Conservation (phyloP, 2,329 filamentous ascomycete species). For the Chrysosporium queenslandicum region DNA sequence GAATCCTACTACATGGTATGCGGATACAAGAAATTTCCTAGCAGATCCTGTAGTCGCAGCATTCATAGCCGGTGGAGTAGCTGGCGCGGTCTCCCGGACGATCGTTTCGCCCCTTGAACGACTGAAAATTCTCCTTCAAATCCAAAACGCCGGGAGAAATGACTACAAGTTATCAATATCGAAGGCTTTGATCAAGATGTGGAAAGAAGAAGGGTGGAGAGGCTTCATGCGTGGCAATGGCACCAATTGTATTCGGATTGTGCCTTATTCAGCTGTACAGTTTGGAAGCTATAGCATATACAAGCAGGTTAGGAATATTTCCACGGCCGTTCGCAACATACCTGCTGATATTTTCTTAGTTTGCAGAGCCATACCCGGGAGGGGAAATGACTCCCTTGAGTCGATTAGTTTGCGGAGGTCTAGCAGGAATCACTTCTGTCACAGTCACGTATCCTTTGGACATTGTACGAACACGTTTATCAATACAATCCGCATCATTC, state of each 20-base stretch:
- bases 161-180: constrained; percentile 90
- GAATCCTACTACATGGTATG: constrained; percentile 1
- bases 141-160: constrained; percentile 79
- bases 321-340: neutral
- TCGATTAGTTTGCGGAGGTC: constrained; percentile 77
- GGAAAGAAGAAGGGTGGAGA: constrained; percentile 90
- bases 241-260: constrained; percentile 95
- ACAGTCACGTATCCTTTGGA: constrained; percentile 92
- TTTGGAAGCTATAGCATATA: constrained; percentile 98
- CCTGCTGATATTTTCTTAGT: constrained; percentile 10
- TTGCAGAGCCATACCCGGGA: constrained; percentile 56
- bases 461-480: constrained; percentile 89
- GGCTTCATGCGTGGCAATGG: constrained; percentile 98
- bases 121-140: constrained; percentile 94
- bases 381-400: constrained; percentile 62
- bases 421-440: constrained; percentile 91
- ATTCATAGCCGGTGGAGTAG: constrained; percentile 87
- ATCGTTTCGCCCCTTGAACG: constrained; percentile 93
- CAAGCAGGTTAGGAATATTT: constrained; percentile 57
- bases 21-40: constrained; percentile 36
- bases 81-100: constrained; percentile 92
- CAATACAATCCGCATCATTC: constrained; percentile 96
- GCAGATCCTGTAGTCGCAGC: constrained; percentile 77
- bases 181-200: constrained; percentile 88
- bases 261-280: constrained; percentile 95